Base-by-base conservation (phyloP, 2,329 filamentous ascomycete species). In the Lachnellula subtilissima region DNA sequence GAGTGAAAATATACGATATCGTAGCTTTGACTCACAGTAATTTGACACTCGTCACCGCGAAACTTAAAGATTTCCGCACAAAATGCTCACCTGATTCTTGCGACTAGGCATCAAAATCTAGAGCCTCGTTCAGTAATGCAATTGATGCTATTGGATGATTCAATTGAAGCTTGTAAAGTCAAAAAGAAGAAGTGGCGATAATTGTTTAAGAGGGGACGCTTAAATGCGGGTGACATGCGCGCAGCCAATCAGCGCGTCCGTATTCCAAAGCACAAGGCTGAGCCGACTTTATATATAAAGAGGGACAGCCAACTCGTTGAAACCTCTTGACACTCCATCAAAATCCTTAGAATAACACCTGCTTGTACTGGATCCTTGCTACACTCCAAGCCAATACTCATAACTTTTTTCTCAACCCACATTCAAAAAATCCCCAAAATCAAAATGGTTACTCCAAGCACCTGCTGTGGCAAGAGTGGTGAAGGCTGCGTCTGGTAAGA, bases 401-500 rank as follows among this genome's bases (percentile, higher is more conserved):
- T 19, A 3, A 11, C 4, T 19, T 32, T n/a, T 28, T 23, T 12
- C 42, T 3, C 42, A 17, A 15, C 11, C 19, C 17, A 17, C n/a
- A 45, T 23, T 8, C 11, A 47, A 48, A 47, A 48, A n/a, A 40
- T 32, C 14, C 40, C 40, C 22, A 32, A 17, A 46, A 3, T 47
- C 58, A 67, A 57, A 61, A 70, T 69, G 64, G 54, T 61, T 55
- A 53, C 62, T 43, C 57, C 67, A 60, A 62, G 58, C 35, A 69
- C 69, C 52, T 70, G 69, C 52, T 70, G 69, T 55, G 54, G 64
- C 28, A 70, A 69, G 65, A 64, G 54, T 54, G 60, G 63, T 50
- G 56, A 67, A 56, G 60, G 56, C 54, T 70, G 68, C 53, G 62
- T 68, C 46, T 70, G 69, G 66, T 69, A 64, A 43, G 60, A 40